A percentile compares a stretch with the other conserved stretches of the same genome.
These are phyloP conservation scores for Aspergillus ruber DNA, from an alignment of 2,329 filamentous ascomycete genomes.

Conservation along the genomic window DNA sequence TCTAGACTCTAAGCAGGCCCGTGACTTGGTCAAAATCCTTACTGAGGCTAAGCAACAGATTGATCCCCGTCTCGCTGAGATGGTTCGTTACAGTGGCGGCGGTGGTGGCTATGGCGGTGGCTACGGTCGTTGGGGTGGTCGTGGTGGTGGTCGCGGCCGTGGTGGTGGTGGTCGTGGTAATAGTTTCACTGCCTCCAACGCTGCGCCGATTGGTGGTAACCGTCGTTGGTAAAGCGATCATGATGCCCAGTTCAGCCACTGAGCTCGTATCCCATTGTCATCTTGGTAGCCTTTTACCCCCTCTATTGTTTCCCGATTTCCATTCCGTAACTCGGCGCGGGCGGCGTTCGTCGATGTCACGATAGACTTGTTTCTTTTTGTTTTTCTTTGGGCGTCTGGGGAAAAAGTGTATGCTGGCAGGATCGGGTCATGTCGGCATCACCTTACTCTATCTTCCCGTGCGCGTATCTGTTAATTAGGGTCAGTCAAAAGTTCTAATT, in stretches of 20 bases:
- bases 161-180: constrained; percentile 47
- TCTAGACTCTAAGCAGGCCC: constrained; percentile 83
- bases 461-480: constrained; percentile 1
- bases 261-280: constrained; percentile 22
- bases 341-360: constrained; percentile 33
- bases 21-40: constrained; percentile 88
- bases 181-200: constrained; percentile 53
- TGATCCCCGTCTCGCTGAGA: constrained; percentile 90
- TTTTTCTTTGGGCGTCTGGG: not conserved
- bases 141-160: constrained; percentile 51
- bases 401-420: not conserved
- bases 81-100: constrained; percentile 85
- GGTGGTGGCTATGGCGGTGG: constrained; percentile 62
- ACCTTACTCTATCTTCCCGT: not conserved
- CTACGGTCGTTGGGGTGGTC: constrained; percentile 49
- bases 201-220: constrained; percentile 50
- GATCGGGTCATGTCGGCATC: not conserved
- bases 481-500: constrained; percentile 2
- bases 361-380: constrained; percentile 28
- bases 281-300: constrained; percentile 22
- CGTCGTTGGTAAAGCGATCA: constrained; percentile 49
- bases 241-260: constrained; percentile 16
- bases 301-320: constrained; percentile 7
- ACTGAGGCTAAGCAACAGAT: constrained; percentile 97
- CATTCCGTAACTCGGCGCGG: constrained; percentile 30